Evolutionary conservation across 1,284 basidiomycete species (phyloP), one percentile per base, ranked within the genome.

Genomic region (Peniophora sp.): DNA sequence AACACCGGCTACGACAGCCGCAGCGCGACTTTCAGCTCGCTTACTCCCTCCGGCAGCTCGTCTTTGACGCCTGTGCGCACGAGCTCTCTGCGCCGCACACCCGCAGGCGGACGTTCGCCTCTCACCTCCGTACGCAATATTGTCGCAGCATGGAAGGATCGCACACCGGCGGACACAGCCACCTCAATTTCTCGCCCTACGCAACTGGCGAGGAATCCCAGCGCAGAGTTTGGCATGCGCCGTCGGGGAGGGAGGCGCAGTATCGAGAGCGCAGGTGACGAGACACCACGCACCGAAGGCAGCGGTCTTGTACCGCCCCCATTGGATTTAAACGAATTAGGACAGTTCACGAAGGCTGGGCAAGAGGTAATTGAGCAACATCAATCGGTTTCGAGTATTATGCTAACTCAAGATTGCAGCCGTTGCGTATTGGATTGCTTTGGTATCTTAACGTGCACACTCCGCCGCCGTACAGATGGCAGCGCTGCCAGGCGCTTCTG

Each of bases 381-480:
- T 45, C 18, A 43, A 24, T 32, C 24, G 50, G 37, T 18, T 52
- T 22, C 20, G 17, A 24, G 46, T 51, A 48, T 47, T 39, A 54
- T 52, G 53, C 48, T 53, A 54, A 47, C 42, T 48, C 52, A 53
- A 52, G 51, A 54, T 57, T 47, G 15, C 58, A 94, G 92, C 88
- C 91, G 1, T 69, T 90, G 9, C 82, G 87, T 51, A 85, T 91
- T 37, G 92, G 92, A 12, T 71, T 83, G 14, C 68, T 95, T 0
- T 95, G 88, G 84, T 95, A 92, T 62, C 78, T 95, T 49, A 92
- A 95, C 54, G 92, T 94, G 0, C 91, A 95, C 63, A 82, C 80
- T 0, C 66, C 76, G 2, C 82, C 85, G 11, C 85, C 88, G 0
- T 94, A 83, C 64, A 69, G 76, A 39, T 95, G 92, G 92, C 81